Percentiles rank a stretch among this genome's conserved stretches.
These are phyloP conservation scores for Hypoxylon sp. DNA, from an alignment of 2,329 filamentous ascomycete species.

Conservation along the genomic window DNA sequence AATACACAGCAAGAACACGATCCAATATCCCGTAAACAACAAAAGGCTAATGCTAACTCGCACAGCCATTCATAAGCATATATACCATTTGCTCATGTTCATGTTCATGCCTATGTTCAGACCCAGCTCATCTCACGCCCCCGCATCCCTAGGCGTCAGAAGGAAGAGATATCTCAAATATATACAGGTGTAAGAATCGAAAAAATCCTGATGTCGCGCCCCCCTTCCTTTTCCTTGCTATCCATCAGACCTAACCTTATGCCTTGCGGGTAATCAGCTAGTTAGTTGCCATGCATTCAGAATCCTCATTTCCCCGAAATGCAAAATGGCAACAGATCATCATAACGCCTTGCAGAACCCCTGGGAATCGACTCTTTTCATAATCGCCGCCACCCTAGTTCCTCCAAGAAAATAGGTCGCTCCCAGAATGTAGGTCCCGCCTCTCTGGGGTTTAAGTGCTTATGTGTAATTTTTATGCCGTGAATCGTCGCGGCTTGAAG, in stretches of 20 bases:
- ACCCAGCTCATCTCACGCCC: constrained; percentile 3
- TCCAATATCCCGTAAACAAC: not conserved
- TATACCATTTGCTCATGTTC: constrained; percentile 20
- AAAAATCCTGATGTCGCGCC: constrained; percentile 14
- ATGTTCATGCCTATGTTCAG: constrained; percentile 7
- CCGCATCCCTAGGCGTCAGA: not conserved
- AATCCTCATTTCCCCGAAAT: not conserved
- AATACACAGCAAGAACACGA: not conserved
- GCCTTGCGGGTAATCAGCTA: not conserved
- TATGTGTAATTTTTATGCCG: constrained; percentile 40
- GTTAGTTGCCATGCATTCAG: not conserved
- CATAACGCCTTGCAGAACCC: constrained; percentile 3
- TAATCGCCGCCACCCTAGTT: not conserved
- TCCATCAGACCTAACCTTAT: constrained; percentile 15
- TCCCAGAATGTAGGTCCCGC: constrained; percentile 21
- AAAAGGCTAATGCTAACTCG: not conserved
- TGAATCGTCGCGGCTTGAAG: constrained; percentile 37
- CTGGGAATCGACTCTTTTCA: constrained; percentile 9
- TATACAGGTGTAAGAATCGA: constrained; percentile 38
- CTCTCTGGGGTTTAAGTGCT: constrained; percentile 6
- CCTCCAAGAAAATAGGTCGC: constrained; percentile 6
- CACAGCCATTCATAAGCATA: constrained; percentile 5
- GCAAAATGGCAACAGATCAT: constrained; percentile 23
- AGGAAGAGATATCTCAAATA: constrained; percentile 30
- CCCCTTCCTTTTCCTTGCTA: constrained; percentile 17